Evolutionary conservation across 1,284 basidiomycete species (phyloP).

Genomic region (Bjerkandera adusta): DNA sequence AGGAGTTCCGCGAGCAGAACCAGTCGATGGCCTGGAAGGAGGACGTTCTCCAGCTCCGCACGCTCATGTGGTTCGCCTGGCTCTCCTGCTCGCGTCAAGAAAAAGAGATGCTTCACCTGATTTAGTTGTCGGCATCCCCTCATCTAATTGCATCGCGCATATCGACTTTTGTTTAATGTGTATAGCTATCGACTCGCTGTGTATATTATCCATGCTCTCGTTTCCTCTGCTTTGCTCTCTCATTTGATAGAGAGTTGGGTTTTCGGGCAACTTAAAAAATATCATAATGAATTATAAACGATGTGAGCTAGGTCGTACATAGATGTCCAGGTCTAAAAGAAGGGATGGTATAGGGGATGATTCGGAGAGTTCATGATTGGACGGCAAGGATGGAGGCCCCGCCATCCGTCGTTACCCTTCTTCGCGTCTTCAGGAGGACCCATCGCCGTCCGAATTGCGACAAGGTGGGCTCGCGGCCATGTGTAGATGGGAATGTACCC

Average conservation of each 20-base stretch:
- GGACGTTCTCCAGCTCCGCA: conserved; percentile 87
- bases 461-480: not conserved
- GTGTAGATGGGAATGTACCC: conserved; percentile 27
- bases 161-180: too few species aligned
- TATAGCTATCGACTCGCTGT: not conserved
- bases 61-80: conserved; percentile 95
- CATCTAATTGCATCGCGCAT: too few species aligned
- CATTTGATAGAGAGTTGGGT: too few species aligned
- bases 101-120: conserved; percentile 34
- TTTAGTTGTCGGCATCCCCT: not conserved
- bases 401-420: conserved; percentile 59
- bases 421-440: conserved; percentile 55
- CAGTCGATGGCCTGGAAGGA: conserved; percentile 89
- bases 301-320: too few species aligned
- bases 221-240: too few species aligned
- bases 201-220: not conserved
- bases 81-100: conserved; percentile 59
- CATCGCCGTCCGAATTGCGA: conserved; percentile 44
- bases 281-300: too few species aligned
- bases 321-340: too few species aligned
- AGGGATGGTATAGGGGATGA: not conserved
- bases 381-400: conserved; percentile 57
- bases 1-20: conserved; percentile 89
- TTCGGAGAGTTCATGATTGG: not conserved
- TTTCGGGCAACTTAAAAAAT: too few species aligned